Evolutionary conservation across 2,329 filamentous ascomycete species (phyloP).

Genomic region (Sclerotinia borealis): DNA sequence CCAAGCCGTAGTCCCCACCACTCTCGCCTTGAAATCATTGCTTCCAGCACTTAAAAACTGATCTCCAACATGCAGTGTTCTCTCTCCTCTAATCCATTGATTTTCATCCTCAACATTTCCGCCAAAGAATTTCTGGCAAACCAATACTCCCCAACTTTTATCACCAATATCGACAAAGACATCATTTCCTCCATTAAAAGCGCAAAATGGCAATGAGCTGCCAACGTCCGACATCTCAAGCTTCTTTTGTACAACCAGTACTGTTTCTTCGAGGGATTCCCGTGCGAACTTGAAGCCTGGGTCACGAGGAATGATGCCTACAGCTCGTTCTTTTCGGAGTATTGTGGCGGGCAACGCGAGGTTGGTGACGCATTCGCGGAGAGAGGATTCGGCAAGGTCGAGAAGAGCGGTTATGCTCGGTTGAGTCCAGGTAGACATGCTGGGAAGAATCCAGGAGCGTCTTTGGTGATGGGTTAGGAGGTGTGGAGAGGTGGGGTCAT

Average conservation of each 20-base stretch:
- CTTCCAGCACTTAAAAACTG: conserved; percentile 93
- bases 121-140: conserved; percentile 87
- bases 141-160: conserved; percentile 91
- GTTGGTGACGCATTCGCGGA: conserved; percentile 73
- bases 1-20: conserved; percentile 94
- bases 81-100: conserved; percentile 55
- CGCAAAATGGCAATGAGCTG: conserved; percentile 75
- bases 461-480: conserved; percentile 63
- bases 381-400: conserved; percentile 78
- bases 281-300: conserved; percentile 65
- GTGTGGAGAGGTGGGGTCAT: conserved; percentile 56
- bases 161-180: conserved; percentile 98
- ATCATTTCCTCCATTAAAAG: conserved; percentile 96
- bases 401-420: conserved; percentile 73
- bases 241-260: conserved; percentile 87
- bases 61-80: conserved; percentile 90
- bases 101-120: conserved; percentile 26
- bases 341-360: conserved; percentile 74
- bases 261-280: conserved; percentile 91
- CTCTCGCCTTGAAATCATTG: conserved; percentile 93
- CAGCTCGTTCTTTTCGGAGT: conserved; percentile 81
- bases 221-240: conserved; percentile 74
- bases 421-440: conserved; percentile 73
- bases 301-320: conserved; percentile 66
- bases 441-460: conserved; percentile 65